Evolutionary conservation across 768 basidiomycete species (phyloP).

Genomic region (Boletus rex-veris): DNA sequence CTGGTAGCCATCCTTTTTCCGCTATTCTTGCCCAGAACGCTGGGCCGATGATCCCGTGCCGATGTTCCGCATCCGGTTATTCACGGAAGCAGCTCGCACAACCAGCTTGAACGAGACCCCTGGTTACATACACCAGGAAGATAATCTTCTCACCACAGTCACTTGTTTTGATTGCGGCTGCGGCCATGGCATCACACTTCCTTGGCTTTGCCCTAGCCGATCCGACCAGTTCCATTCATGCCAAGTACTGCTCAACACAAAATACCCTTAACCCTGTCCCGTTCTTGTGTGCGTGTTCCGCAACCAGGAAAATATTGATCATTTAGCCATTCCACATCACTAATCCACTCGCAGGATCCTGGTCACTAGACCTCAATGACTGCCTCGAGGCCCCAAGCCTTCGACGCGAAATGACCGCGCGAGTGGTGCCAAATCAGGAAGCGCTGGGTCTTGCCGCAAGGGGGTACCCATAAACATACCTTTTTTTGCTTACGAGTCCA

Average conservation of each 20-base stretch:
- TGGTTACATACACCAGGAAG: no score
- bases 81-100: constrained; percentile 9
- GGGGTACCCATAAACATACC: no score
- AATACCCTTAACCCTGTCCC: constrained; percentile 20
- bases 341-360: constrained; percentile 4
- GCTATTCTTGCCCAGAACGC: constrained; percentile 9
- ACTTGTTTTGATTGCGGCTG: not conserved
- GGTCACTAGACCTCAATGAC: constrained; percentile 24
- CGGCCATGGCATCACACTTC: no score
- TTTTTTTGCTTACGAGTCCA: no score
- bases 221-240: constrained; percentile 11
- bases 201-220: constrained; percentile 13
- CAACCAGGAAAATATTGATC: constrained; percentile 3
- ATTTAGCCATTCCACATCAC: constrained; percentile 13
- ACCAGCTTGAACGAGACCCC: no score
- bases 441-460: constrained; percentile 5
- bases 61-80: constrained; percentile 19
- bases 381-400: constrained; percentile 29
- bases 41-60: constrained; percentile 22
- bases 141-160: constrained; percentile 9
- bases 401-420: constrained; percentile 31
- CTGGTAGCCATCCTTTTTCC: constrained; percentile 10
- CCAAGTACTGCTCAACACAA: not conserved
- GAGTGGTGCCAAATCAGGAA: constrained; percentile 14
- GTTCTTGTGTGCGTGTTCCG: constrained; percentile 22